These are phyloP conservation scores for Colletotrichum chlorophyti DNA, from an alignment of 2,329 filamentous ascomycete species.

Conservation along the genomic window DNA sequence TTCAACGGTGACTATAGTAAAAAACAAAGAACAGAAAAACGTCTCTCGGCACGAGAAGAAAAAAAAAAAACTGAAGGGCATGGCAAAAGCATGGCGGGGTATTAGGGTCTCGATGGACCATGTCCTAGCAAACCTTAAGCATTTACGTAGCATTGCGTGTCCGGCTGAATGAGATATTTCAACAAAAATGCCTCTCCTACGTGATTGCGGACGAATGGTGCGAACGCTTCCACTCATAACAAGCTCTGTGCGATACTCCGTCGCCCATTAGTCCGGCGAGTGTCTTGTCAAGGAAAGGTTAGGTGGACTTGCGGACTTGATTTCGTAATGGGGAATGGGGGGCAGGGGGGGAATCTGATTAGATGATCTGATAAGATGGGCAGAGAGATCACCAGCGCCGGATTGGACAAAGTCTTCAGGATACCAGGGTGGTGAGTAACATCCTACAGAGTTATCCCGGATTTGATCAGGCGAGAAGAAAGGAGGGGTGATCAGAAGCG, in stretches of 20 bases:
- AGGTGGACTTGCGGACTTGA: too few relatives aligned
- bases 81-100: neutral
- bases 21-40: neutral
- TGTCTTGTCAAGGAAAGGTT: too few relatives aligned
- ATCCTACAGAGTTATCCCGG: neutral
- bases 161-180: neutral
- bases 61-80: neutral
- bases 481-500: neutral
- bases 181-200: neutral
- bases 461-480: neutral
- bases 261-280: too few relatives aligned
- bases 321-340: too few relatives aligned
- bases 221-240: too few relatives aligned
- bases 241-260: too few relatives aligned
- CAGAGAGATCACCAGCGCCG: neutral
- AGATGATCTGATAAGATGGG: conserved; percentile 27
- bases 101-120: neutral
- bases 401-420: conserved; percentile 3
- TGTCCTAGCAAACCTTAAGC: neutral
- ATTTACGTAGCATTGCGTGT: neutral
- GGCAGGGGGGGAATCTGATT: conserved; percentile 9
- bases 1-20: too few relatives aligned
- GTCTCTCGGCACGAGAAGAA: neutral
- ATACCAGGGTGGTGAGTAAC: conserved; percentile 6
- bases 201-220: too few relatives aligned